Conservation (phyloP, 768 basidiomycete species). For the Suillus spraguei region DNA sequence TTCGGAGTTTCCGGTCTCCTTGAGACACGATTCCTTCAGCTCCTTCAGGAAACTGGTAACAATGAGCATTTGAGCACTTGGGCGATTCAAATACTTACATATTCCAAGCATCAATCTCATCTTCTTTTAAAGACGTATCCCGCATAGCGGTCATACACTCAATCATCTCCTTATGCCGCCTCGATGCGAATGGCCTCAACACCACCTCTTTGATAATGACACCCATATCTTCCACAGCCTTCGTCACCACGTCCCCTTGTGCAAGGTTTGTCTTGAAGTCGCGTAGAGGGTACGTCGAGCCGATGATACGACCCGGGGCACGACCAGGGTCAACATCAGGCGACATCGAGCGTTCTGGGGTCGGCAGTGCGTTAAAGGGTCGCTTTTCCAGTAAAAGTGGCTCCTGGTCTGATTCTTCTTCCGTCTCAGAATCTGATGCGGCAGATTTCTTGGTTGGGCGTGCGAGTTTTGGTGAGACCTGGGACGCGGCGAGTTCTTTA, state of each 20-base stretch:
- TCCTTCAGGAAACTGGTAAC: conserved; percentile 58
- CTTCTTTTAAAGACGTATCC: conserved; percentile 69
- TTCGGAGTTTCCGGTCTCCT: conserved; percentile 57
- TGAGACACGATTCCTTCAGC: conserved; percentile 57
- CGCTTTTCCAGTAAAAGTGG: conserved; percentile 20
- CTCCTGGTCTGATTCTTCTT: conserved; percentile 41
- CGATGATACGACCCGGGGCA: conserved; percentile 74
- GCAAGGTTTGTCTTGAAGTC: conserved; percentile 77
- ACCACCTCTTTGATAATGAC: conserved; percentile 72
- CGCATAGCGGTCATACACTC: conserved; percentile 74
- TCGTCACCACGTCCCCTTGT: conserved; percentile 78
- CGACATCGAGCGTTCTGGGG: conserved; percentile 55
- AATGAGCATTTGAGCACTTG: conserved; percentile 1
- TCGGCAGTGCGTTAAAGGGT: conserved; percentile 41
- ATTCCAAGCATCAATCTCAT: conserved; percentile 86
- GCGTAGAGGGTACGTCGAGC: conserved; percentile 67
- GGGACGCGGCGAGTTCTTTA: conserved; percentile 12
- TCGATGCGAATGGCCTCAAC: conserved; percentile 66
- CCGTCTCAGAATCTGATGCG: conserved; percentile 61
- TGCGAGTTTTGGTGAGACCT: conserved; percentile 12
- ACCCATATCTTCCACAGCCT: conserved; percentile 82
- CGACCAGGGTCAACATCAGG: conserved; percentile 50
- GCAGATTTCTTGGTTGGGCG: conserved; percentile 22
- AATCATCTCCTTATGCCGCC: conserved; percentile 68
- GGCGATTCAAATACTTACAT: conserved; percentile 41